These are phyloP conservation scores for Lasiosphaeriaceae sp. DNA, from an alignment of 495 filamentous ascomycete genomes.

Conservation along the genomic window DNA sequence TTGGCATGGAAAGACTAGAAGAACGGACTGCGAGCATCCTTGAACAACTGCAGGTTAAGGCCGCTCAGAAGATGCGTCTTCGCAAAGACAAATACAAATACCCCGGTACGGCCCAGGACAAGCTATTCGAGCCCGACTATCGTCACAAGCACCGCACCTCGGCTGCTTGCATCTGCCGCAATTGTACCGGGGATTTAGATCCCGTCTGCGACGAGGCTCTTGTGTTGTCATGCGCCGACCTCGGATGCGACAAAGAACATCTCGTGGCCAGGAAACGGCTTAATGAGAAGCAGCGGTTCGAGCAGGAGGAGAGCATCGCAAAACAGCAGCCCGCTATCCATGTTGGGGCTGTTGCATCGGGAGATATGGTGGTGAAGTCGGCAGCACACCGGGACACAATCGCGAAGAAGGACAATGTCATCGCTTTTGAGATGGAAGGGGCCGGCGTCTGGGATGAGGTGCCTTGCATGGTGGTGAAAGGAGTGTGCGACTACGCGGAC, in stretches of 20 bases:
- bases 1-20: constrained; percentile 11
- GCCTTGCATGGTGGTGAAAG: constrained; percentile 31
- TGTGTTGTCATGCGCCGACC: constrained; percentile 6
- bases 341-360: constrained; percentile 22
- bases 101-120: constrained; percentile 25
- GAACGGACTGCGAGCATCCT: constrained; percentile 15
- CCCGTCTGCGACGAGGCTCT: constrained; percentile 5
- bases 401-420: constrained; percentile 16
- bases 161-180: not conserved
- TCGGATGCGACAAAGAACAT: constrained; percentile 13
- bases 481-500: constrained; percentile 40
- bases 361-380: constrained; percentile 27
- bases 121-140: constrained; percentile 25
- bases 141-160: constrained; percentile 25
- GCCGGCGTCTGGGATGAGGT: constrained; percentile 34
- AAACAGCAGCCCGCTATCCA: constrained; percentile 13
- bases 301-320: not conserved
- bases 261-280: constrained; percentile 13
- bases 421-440: constrained; percentile 35
- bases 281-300: not conserved
- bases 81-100: constrained; percentile 13
- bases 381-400: constrained; percentile 22
- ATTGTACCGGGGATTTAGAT: too few species aligned
- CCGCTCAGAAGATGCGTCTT: not conserved
- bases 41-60: constrained; percentile 6